These are phyloP conservation scores for Diaporthe vaccinii DNA, from an alignment of 2,329 filamentous ascomycete genomes.

Conservation along the genomic window DNA sequence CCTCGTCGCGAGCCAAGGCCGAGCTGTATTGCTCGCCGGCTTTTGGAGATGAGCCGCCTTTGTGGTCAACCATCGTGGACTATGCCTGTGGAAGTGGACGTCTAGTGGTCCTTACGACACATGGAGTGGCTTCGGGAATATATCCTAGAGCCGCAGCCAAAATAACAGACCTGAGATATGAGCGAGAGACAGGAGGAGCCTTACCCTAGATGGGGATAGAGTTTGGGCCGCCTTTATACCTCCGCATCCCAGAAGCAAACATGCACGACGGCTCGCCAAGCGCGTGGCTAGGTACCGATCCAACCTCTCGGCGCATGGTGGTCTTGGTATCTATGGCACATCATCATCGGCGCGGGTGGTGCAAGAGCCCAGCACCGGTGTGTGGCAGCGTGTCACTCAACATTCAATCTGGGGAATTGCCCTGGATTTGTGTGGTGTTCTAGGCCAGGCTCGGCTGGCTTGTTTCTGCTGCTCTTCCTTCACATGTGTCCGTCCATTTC, in stretches of 20 bases:
- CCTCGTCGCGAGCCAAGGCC: not conserved
- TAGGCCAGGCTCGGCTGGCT: not conserved
- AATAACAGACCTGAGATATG: not conserved
- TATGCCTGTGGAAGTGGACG: too few relatives aligned
- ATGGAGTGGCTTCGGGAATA: not conserved
- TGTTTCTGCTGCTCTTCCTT: not conserved
- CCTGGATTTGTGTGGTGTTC: not conserved
- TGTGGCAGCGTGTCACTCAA: not conserved
- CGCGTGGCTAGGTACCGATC: slow-evolving; percentile 2
- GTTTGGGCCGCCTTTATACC: slow-evolving; percentile 16
- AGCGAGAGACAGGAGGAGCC: not conserved
- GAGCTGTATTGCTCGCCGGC: slow-evolving; percentile 7
- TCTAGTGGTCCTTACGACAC: not conserved
- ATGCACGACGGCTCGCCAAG: slow-evolving; percentile 14
- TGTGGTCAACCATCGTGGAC: slow-evolving; percentile 24
- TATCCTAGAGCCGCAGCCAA: not conserved
- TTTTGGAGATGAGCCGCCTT: not conserved
- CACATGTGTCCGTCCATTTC: not conserved
- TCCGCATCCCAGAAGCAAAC: not conserved
- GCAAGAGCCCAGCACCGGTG: not conserved
- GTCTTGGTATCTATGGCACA: slow-evolving; percentile 27
- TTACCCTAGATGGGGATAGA: not conserved
- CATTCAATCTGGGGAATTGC: not conserved
- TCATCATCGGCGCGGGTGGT: not conserved
- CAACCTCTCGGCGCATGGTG: slow-evolving; percentile 14